Percentiles rank a stretch among this genome's conserved stretches.
These are phyloP conservation scores for Fraxinus sp. DNA, from an alignment of 305 asterid species.

Conservation along the genomic window DNA sequence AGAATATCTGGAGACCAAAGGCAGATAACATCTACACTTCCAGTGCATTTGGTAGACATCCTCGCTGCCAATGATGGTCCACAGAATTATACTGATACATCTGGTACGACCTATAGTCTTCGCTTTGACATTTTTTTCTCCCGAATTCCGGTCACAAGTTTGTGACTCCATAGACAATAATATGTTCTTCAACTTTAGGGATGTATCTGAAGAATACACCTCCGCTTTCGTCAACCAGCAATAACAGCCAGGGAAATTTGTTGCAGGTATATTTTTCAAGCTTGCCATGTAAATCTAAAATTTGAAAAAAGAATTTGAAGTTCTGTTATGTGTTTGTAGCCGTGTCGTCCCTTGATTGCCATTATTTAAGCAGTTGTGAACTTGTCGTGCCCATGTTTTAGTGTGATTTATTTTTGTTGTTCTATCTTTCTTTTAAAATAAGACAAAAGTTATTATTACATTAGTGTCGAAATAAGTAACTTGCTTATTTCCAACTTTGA, in stretches of 20 bases:
- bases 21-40: conserved; percentile 77
- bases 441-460: neutral
- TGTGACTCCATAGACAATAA: conserved; percentile 22
- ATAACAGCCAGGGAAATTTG: conserved; percentile 58
- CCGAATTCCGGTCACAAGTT: conserved; percentile 11
- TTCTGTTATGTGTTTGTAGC: neutral
- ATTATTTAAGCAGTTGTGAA: neutral
- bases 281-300: neutral
- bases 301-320: neutral
- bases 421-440: neutral
- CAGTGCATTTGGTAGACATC: conserved; percentile 77
- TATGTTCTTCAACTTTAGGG: conserved; percentile 47
- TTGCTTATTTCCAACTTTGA: neutral
- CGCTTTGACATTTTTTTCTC: conserved; percentile 13
- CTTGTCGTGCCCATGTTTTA: neutral
- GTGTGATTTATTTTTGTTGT: neutral
- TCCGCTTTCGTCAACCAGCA: conserved; percentile 60
- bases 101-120: conserved; percentile 44
- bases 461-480: neutral
- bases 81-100: conserved; percentile 68
- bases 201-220: conserved; percentile 83
- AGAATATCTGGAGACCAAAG: conserved; percentile 80
- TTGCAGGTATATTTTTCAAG: conserved; percentile 58
- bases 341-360: neutral
- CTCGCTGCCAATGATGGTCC: conserved; percentile 50